Conservation (phyloP, 495 filamentous ascomycete genomes). For the Aspergillus diversus region DNA sequence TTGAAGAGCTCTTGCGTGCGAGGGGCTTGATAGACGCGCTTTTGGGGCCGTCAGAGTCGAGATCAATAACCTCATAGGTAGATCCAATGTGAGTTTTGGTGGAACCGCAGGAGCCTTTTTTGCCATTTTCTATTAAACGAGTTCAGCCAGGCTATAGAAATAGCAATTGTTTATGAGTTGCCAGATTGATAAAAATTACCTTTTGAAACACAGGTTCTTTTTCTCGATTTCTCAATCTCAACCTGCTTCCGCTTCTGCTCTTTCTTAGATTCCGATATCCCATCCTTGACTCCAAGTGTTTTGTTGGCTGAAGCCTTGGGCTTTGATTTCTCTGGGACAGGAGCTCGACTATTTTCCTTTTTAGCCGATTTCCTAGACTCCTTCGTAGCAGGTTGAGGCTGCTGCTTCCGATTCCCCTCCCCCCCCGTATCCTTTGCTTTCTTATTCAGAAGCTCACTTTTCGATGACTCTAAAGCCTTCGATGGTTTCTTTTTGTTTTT, state of each 20-base stretch:
- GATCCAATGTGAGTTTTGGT: background rate
- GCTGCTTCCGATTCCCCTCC: background rate
- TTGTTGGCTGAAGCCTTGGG: background rate
- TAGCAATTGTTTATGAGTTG: too few relatives aligned
- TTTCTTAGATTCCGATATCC: conserved; percentile 16
- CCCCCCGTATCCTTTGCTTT: background rate
- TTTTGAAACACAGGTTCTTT: background rate
- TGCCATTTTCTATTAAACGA: background rate
- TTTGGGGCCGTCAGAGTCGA: background rate
- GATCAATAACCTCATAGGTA: conserved; percentile 1
- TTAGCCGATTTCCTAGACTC: background rate
- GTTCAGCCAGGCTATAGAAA: background rate
- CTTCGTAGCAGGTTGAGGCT: background rate
- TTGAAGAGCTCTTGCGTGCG: background rate
- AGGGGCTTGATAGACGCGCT: background rate
- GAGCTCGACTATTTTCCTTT: background rate
- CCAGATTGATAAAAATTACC: background rate
- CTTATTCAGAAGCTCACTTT: background rate
- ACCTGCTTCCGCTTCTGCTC: conserved; percentile 25
- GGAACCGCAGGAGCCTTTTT: background rate
- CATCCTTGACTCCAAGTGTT: background rate
- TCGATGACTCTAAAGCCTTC: background rate
- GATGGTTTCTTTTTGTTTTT: background rate
- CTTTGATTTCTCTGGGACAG: background rate
- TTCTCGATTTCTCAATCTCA: background rate